A percentile compares a stretch with the other conserved stretches of the same genome.
phyloP scores from a whole-genome alignment of 768 basidiomycete genomes.

The Suillus plorans region DNA sequence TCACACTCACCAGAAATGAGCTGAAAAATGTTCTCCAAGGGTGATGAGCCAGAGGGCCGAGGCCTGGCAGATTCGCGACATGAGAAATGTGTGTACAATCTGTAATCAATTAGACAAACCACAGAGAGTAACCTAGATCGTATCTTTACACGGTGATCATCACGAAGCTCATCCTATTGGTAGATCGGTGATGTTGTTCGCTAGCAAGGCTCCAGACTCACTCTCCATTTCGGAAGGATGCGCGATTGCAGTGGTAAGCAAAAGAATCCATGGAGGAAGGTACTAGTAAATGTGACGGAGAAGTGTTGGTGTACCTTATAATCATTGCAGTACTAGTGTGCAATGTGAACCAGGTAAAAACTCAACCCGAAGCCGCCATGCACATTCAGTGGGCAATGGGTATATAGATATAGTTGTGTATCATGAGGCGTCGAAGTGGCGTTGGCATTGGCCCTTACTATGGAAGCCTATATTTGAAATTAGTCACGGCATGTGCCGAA shows the following conservation, averaged over 20 bases:
- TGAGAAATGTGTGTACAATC: not conserved
- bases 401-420: no score
- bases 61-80: not conserved
- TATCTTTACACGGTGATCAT: not conserved
- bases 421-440: no score
- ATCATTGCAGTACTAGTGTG: not conserved
- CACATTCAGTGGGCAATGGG: no score
- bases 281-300: not conserved
- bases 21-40: not conserved
- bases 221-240: no score
- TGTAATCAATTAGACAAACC: not conserved
- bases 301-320: not conserved
- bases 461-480: no score
- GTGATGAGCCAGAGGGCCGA: not conserved
- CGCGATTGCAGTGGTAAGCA: not conserved
- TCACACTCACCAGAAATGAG: not conserved
- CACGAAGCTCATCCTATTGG: not conserved
- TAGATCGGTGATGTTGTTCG: not conserved
- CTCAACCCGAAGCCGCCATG: no score
- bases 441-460: no score
- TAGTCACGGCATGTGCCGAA: no score
- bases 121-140: not conserved
- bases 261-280: not conserved
- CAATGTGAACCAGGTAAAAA: not conserved
- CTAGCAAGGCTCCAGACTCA: not conserved